These are phyloP conservation scores for Fusarium drepaniforme DNA, from an alignment of 2,329 filamentous ascomycete species.

Conservation along the genomic window DNA sequence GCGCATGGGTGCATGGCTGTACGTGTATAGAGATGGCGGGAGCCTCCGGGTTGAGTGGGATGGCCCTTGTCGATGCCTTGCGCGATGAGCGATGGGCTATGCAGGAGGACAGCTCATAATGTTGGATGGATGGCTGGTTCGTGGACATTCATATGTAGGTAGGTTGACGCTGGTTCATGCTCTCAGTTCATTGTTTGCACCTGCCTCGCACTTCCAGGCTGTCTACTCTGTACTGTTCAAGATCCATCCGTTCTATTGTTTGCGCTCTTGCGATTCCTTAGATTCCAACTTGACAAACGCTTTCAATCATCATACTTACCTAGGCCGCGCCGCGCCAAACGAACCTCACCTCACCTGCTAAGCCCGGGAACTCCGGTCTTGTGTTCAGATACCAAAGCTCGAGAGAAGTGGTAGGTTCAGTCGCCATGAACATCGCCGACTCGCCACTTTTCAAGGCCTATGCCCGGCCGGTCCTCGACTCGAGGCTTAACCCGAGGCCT, in stretches of 20 bases:
- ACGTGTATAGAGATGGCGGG: background rate
- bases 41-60: background rate
- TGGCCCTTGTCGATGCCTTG: background rate
- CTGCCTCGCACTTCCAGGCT: conserved; percentile 5
- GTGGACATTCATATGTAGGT: conserved; percentile 1
- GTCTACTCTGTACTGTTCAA: background rate
- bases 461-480: conserved; percentile 35
- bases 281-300: background rate
- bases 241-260: background rate
- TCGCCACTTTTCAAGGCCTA: conserved; percentile 44
- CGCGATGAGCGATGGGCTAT: conserved; percentile 1
- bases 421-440: conserved; percentile 40
- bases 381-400: background rate
- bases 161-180: background rate
- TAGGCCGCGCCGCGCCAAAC: background rate
- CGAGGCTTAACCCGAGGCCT: conserved; percentile 14
- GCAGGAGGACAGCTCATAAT: conserved; percentile 3
- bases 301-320: background rate
- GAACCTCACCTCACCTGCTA: background rate
- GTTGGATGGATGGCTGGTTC: background rate
- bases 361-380: background rate
- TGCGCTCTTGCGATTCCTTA: background rate
- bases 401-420: background rate
- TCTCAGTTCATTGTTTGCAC: conserved; percentile 13
- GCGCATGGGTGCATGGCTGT: background rate